Conservation (phyloP, 1,284 basidiomycete genomes). For the Porodaedalea pini region DNA sequence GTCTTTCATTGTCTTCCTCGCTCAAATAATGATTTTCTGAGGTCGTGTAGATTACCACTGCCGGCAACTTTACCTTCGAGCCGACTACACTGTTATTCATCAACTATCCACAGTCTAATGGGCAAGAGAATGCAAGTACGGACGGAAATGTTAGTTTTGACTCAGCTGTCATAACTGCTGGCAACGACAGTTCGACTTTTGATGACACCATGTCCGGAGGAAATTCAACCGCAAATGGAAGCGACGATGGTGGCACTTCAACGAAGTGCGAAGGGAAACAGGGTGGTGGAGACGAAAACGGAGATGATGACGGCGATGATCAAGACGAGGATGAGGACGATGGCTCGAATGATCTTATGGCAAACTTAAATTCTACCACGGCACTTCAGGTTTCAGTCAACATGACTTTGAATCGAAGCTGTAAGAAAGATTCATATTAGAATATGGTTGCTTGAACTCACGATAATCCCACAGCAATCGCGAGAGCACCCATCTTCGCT, state of each 20-base stretch:
- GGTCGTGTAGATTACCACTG: background rate
- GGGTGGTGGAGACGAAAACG: too few relatives aligned
- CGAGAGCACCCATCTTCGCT: constrained; percentile 6
- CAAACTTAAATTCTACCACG: background rate
- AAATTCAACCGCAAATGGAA: background rate
- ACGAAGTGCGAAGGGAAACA: too few relatives aligned
- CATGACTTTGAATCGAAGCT: constrained; percentile 4
- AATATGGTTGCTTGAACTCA: background rate
- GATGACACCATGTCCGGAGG: background rate
- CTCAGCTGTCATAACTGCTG: background rate
- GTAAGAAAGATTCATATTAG: constrained; percentile 1
- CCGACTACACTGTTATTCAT: constrained; percentile 14
- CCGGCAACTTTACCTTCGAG: constrained; percentile 13
- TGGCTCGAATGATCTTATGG: background rate
- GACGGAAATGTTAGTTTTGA: too few relatives aligned
- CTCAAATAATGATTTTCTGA: background rate
- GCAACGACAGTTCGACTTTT: background rate
- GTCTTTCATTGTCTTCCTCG: background rate
- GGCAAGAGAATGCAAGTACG: too few relatives aligned
- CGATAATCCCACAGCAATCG: background rate
- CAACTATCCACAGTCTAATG: background rate
- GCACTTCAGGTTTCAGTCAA: constrained; percentile 11
- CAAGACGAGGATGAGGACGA: background rate
- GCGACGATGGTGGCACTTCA: background rate
- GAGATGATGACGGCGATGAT: background rate